Evolutionary conservation across 2,329 filamentous ascomycete species (phyloP), one percentile per base, ranked within the genome.

Genomic region (Chrysoporthe austroafricana): DNA sequence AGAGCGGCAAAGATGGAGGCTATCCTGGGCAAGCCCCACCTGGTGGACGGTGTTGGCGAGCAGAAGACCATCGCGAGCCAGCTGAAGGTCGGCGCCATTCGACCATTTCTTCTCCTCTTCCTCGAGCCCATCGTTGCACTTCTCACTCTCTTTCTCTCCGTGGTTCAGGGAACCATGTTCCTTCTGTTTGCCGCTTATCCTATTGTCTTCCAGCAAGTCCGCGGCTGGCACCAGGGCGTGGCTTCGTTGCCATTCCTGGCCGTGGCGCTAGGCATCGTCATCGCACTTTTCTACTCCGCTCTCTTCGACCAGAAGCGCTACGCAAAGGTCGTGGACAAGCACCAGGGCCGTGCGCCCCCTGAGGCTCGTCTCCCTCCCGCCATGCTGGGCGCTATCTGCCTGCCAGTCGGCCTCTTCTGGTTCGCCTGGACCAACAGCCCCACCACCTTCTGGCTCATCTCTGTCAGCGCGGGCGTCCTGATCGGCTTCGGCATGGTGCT

Each of bases 401-500:
- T 89, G 2, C 87, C 87, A 0, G 74, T 86, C 52, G 83, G 85
- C 0, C 77, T 88, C 13, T 84, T 87, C 77, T 85, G 82, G 82
- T 87, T 87, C 67, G 84, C 85, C 0, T 87, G 85, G 85, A 87
- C 85, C 0, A 85, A 84, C 63, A 77, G 73, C 14, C 79, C 83
- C 4, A 56, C 50, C n/a, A 66, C 63, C 4, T 66, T 64, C 48
- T 70, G 69, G 69, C 63, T 69, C 56, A 64, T 68, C 34, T 64
- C 61, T 2, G 66, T 70, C 61, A 66, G 61, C 21, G 69, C 66
- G 1, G 66, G 66, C n/a, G 83, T 88, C 26, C 91, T 92, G 1
- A 90, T 96, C 61, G 81, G 92, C 0, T 92, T 92, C 1, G 92
- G 93, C 0, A 85, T 96, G 66, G 66, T 70, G 6, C 6, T 91